Evolutionary conservation across 805 yeast genomes (phyloP).

Genomic region (Cyberlindnera galapagoensis): DNA sequence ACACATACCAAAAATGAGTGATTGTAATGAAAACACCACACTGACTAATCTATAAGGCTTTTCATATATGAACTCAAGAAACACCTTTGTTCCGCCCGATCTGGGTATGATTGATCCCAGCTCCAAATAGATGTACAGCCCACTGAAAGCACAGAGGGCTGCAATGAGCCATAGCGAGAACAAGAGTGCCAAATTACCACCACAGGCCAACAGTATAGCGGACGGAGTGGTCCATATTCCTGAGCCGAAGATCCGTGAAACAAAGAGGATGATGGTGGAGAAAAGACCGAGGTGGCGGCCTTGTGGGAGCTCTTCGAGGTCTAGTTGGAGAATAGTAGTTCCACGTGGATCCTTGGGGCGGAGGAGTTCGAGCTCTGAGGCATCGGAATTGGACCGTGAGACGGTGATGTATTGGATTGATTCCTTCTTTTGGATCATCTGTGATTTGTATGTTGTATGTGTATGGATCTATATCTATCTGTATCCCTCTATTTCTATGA

Average conservation of each 20-base stretch:
- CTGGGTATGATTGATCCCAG: conserved; percentile 65
- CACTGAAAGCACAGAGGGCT: conserved; percentile 57
- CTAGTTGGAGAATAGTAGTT: conserved; percentile 8
- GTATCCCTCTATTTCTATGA: too few species aligned
- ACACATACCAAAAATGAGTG: conserved; percentile 49
- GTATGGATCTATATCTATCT: too few species aligned
- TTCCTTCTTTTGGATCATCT: conserved; percentile 9
- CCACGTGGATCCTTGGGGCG: conserved; percentile 7
- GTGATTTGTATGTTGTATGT: background rate
- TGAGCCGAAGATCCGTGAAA: conserved; percentile 69
- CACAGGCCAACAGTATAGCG: conserved; percentile 56
- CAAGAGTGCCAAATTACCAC: conserved; percentile 58
- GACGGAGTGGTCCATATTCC: conserved; percentile 74
- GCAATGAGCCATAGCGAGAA: conserved; percentile 59
- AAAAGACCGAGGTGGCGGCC: conserved; percentile 70
- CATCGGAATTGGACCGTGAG: conserved; percentile 18
- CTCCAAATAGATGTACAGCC: conserved; percentile 60
- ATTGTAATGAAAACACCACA: conserved; percentile 42
- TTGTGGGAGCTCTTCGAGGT: conserved; percentile 41
- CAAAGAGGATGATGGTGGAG: conserved; percentile 56
- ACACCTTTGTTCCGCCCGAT: conserved; percentile 72
- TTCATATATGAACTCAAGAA: conserved; percentile 59
- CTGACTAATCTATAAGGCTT: conserved; percentile 51
- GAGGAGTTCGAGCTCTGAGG: conserved; percentile 12
- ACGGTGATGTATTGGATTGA: conserved; percentile 8